Evolutionary conservation across 1,284 basidiomycete genomes (phyloP).

Genomic region (Gymnopus androsaceus): DNA sequence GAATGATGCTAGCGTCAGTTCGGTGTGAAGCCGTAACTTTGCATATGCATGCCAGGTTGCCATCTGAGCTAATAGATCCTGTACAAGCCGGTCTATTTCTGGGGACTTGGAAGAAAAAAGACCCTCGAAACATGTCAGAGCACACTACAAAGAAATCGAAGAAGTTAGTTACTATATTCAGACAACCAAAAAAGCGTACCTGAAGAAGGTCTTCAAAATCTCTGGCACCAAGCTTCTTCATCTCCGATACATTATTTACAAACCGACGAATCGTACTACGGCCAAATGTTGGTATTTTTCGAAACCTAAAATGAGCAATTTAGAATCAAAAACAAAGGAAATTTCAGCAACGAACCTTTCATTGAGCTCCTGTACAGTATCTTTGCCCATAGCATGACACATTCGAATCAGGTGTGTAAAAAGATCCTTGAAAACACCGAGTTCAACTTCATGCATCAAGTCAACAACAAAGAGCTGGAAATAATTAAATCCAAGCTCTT

Average conservation of each 20-base stretch:
- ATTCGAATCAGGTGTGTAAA: constrained; percentile 29
- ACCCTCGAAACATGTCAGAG: background rate
- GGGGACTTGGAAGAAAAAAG: background rate
- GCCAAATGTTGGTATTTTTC: constrained; percentile 20
- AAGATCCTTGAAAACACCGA: constrained; percentile 30
- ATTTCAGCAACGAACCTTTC: constrained; percentile 11
- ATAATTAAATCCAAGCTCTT: constrained; percentile 19
- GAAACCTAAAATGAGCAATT: background rate
- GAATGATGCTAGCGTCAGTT: background rate
- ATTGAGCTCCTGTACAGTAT: constrained; percentile 16
- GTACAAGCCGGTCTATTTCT: background rate
- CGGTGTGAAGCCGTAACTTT: constrained; percentile 26
- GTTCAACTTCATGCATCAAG: constrained; percentile 29
- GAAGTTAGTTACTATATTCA: background rate
- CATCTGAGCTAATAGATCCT: background rate
- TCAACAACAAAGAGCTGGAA: constrained; percentile 25
- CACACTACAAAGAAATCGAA: background rate
- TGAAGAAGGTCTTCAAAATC: constrained; percentile 32
- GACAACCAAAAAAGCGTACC: constrained; percentile 12
- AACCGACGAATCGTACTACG: constrained; percentile 23
- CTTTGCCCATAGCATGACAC: constrained; percentile 17
- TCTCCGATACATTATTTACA: constrained; percentile 20
- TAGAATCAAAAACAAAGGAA: background rate
- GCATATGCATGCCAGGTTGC: constrained; percentile 18
- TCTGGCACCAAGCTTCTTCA: constrained; percentile 24